Base-by-base conservation (phyloP, 176 grass and related monocot species). In the Otatea glauca region DNA sequence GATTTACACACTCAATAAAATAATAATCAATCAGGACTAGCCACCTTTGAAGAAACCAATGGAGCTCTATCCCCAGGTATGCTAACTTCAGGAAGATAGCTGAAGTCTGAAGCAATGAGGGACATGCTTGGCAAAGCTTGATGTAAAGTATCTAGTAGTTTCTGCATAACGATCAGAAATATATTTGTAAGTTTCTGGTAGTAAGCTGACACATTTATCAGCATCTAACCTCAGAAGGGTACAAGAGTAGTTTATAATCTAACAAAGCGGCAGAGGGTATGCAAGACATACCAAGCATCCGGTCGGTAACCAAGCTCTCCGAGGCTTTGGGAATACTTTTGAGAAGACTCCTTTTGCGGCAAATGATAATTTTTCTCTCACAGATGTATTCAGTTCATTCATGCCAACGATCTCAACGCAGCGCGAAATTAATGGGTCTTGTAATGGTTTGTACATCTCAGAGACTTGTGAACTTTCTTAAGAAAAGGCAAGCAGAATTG, bases 1-100 rank as follows among this genome's bases (percentile, higher is more conserved):
- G 27, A 37, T 20, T 75, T 58, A 66, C 39, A 68, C 49, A 42
- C 13, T 34, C 34, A 45, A 48, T 70, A 75, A 55, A 75, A 25
- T 73, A 44, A 32, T 45, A 70, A 39, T 18, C 24, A 48, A 53
- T 69, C 20, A 87, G 61, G 44, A 14, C 23, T 43, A 20, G 11
- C 64, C 78, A 95, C 93, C 96, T 93, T 95, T 67, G 91, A 89
- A 49, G 91, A 95, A 84, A 98, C 96, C 74, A 98, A 83, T 27
- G 96, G 96, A 90, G 93, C 96, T 89, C 96, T 93, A 68, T 95
- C 87, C 51, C 96, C 96, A 83, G 87, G 77, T 85, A 98, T 93
- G 70, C 80, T 93, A 75, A 98, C 96, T 85, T 98, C 96, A 45
- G 96, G 96, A 84, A 98, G 91, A 93, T 92, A 98, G 86, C 89